Base-by-base conservation (phyloP, 768 basidiomycete species). In the Tephrocybe sp. region DNA sequence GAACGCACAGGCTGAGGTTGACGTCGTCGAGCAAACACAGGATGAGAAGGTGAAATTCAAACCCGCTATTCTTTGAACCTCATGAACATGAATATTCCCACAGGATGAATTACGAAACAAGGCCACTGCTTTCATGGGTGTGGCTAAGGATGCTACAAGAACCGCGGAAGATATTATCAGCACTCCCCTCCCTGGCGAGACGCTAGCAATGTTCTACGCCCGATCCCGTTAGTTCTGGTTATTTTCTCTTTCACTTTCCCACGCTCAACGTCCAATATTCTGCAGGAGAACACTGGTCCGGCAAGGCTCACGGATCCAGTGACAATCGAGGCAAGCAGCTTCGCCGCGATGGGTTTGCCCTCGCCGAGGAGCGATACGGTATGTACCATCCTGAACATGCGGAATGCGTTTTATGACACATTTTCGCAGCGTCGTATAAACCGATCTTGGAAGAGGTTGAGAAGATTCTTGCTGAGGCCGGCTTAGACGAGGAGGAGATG, bases 141-240 rank as follows among this genome's bases (percentile, higher is more conserved):
- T 85, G 0, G 67, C 84, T 7, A 82, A 79, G 46, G 83, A 83
- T 48, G 70, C 73, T 18, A 68, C 74, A 4, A 75, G 84, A 3
- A 80, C 86, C 1, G 72, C 78, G 0, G 91, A 93, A 61, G 90
- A 93, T 52, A 66, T 80, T 0, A 63, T 88, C 23, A 88, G 85
- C 58, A 93, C 91, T 0, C 93, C 93, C 0, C 72, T 87, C 3
- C 90, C 91, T 0, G 90, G 91, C 10, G 93, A 96, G 66, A 88
- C 88, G 0, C 68, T 94, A 7, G 85, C 90, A 0, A 76, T 78
- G 67, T 95, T 95, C 65, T 95, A 93, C 59, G 83, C 86, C 4
- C 82, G 92, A 7, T 85, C 88, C 15, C 81, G 90, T 87, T 64
- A 58, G 86, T 74, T 10, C 5, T 18, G 6, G 24, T 39, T 32